Evolutionary conservation across 2,329 filamentous ascomycete species (phyloP).

Genomic region (Salinomyces thailandicus): DNA sequence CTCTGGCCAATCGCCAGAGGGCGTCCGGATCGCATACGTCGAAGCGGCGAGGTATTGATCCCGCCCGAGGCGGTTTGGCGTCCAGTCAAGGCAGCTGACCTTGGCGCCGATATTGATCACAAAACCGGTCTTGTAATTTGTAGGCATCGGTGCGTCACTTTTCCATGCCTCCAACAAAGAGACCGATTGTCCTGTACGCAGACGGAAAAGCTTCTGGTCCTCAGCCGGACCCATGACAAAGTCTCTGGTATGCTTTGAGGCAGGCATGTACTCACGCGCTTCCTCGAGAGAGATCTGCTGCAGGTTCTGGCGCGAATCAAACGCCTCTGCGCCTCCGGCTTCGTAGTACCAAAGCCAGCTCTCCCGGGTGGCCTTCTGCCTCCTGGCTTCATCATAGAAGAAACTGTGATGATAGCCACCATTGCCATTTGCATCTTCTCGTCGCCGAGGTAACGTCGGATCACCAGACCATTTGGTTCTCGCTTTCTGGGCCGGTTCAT

Average conservation of each 20-base stretch:
- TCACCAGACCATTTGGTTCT: constrained; percentile 44
- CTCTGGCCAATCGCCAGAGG: constrained; percentile 25
- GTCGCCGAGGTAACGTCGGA: constrained; percentile 40
- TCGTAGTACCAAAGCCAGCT: constrained; percentile 45
- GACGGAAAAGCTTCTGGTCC: constrained; percentile 32
- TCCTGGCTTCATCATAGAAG: constrained; percentile 27
- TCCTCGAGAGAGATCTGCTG: constrained; percentile 27
- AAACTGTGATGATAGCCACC: constrained; percentile 35
- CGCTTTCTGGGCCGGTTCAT: constrained; percentile 37
- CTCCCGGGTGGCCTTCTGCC: constrained; percentile 22
- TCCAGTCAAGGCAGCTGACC: constrained; percentile 41
- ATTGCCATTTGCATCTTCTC: constrained; percentile 13
- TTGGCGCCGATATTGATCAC: constrained; percentile 46
- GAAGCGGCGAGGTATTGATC: constrained; percentile 47
- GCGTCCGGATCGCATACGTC: constrained; percentile 17
- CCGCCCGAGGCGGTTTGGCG: constrained; percentile 30
- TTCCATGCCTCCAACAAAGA: constrained; percentile 34
- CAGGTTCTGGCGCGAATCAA: constrained; percentile 33
- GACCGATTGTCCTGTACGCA: constrained; percentile 34
- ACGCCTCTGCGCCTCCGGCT: constrained; percentile 30
- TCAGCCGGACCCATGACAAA: constrained; percentile 43
- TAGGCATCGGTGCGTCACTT: not conserved
- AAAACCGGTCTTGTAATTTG: constrained; percentile 33
- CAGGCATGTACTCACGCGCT: constrained; percentile 33
- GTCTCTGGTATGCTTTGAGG: constrained; percentile 17